Percentiles rank a stretch among this genome's conserved stretches.
Evolutionary conservation across 495 filamentous ascomycete species (phyloP).

Genomic region (Astrothelium macrocarpum): DNA sequence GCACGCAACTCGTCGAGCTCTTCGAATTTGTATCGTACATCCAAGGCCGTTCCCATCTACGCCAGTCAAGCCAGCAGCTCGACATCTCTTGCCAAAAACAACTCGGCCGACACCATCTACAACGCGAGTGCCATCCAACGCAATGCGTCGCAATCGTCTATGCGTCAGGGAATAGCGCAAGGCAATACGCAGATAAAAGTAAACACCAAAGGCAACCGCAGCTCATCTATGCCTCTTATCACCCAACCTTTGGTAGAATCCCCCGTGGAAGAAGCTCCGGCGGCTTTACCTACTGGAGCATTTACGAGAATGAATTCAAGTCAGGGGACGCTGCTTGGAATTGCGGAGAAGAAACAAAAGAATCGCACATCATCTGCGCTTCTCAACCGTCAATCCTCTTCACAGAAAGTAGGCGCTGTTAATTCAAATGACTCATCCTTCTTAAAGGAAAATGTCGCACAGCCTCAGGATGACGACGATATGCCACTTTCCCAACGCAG

Average conservation of each 20-base stretch:
- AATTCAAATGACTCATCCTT: slow-evolving; percentile 10
- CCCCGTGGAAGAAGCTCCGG: slow-evolving; percentile 36
- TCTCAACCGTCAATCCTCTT: slow-evolving; percentile 15
- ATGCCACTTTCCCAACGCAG: slow-evolving; percentile 65
- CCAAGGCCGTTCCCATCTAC: not conserved
- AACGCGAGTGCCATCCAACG: slow-evolving; percentile 7
- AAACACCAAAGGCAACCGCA: slow-evolving; percentile 8
- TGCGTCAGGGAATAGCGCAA: not conserved
- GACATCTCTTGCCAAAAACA: slow-evolving; percentile 12
- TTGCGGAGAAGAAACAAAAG: not conserved
- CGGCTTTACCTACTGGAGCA: slow-evolving; percentile 2
- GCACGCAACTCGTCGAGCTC: slow-evolving; percentile 9
- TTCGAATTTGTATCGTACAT: slow-evolving; percentile 10
- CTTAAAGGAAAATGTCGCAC: slow-evolving; percentile 9
- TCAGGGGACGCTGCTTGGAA: not conserved
- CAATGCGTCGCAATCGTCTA: slow-evolving; percentile 8
- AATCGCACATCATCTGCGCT: not conserved
- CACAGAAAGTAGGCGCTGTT: slow-evolving; percentile 24
- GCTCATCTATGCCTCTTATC: slow-evolving; percentile 36
- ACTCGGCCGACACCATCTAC: slow-evolving; percentile 9
- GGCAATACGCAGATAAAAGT: not conserved
- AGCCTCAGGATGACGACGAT: slow-evolving; percentile 49
- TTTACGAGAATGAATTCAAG: not conserved
- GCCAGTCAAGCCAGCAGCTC: slow-evolving; percentile 5
- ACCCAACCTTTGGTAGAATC: slow-evolving; percentile 34